Evolutionary conservation across 73 alveolate genomes (phyloP).

Genomic region (Paramecium octaurelia): DNA sequence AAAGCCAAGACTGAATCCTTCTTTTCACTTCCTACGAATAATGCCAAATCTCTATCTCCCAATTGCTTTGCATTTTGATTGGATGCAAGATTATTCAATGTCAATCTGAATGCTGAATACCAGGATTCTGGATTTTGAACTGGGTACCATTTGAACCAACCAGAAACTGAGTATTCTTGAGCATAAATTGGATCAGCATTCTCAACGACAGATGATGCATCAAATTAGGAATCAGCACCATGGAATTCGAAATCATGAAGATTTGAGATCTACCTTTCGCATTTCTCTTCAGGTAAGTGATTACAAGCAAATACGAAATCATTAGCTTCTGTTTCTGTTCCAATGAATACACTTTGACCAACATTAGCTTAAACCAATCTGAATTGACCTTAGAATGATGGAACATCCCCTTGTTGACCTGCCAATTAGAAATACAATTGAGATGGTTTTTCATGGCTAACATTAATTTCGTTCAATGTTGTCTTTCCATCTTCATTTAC

Average conservation of each 20-base stretch:
- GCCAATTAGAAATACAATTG: not conserved
- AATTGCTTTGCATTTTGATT: not conserved
- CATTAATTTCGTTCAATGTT: not conserved
- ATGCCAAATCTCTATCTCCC: constrained; percentile 53
- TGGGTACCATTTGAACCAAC: constrained; percentile 49
- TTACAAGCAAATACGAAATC: not conserved
- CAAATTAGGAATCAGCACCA: constrained; percentile 2
- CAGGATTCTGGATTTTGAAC: not conserved
- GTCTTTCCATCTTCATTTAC: not conserved
- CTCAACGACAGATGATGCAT: not conserved
- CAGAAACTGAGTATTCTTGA: constrained; percentile 35
- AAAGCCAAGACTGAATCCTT: constrained; percentile 18
- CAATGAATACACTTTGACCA: not conserved
- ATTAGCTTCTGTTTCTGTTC: not conserved
- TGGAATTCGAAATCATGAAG: constrained; percentile 24
- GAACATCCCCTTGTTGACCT: not conserved
- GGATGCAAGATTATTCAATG: not conserved
- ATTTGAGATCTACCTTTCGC: not conserved
- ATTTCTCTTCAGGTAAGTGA: not conserved
- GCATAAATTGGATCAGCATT: constrained; percentile 11
- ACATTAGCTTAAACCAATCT: not conserved
- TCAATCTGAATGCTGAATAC: constrained; percentile 46
- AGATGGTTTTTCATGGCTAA: not conserved
- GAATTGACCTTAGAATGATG: constrained; percentile 3
- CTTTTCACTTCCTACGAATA: not conserved